phyloP scores from a whole-genome alignment of 2,329 filamentous ascomycete species.

The Emmonsiellopsis sp. region DNA sequence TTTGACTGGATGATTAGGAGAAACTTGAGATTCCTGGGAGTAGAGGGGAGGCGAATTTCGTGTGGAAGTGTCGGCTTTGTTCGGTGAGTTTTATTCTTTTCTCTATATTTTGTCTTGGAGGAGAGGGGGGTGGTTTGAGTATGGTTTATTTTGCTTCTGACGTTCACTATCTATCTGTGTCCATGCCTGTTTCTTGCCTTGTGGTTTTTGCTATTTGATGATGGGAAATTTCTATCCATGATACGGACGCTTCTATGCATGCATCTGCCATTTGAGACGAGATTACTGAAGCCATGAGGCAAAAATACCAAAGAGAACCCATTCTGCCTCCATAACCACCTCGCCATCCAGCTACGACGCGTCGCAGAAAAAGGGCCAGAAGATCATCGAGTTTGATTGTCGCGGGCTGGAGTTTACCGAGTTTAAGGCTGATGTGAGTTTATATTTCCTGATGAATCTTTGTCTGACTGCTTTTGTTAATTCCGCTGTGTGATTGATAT shows the following conservation, averaged over 20 bases:
- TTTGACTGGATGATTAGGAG: constrained; percentile 48
- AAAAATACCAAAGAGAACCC: too few species aligned
- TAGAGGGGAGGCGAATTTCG: constrained; percentile 93
- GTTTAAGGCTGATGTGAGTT: constrained; percentile 74
- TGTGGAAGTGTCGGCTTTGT: constrained; percentile 99
- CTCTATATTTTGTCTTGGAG: neutral
- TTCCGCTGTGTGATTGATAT: neutral
- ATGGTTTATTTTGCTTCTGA: neutral
- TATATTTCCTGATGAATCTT: neutral
- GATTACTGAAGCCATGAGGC: neutral
- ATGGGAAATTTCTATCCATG: too few species aligned
- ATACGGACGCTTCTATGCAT: too few species aligned
- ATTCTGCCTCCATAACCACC: constrained; percentile 70
- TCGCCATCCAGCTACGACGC: constrained; percentile 58
- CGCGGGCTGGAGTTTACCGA: constrained; percentile 85
- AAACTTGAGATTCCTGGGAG: constrained; percentile 85
- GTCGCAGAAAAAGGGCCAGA: constrained; percentile 54
- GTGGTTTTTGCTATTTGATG: too few species aligned
- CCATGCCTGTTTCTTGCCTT: too few species aligned
- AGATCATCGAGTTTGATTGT: constrained; percentile 86
- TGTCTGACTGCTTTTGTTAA: neutral
- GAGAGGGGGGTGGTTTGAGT: neutral
- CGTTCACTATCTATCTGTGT: neutral
- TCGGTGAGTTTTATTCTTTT: constrained; percentile 50
- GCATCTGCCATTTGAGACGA: neutral